phyloP scores from a whole-genome alignment of 148 eudicot genomes.

The Rhododendron griersonianum region DNA sequence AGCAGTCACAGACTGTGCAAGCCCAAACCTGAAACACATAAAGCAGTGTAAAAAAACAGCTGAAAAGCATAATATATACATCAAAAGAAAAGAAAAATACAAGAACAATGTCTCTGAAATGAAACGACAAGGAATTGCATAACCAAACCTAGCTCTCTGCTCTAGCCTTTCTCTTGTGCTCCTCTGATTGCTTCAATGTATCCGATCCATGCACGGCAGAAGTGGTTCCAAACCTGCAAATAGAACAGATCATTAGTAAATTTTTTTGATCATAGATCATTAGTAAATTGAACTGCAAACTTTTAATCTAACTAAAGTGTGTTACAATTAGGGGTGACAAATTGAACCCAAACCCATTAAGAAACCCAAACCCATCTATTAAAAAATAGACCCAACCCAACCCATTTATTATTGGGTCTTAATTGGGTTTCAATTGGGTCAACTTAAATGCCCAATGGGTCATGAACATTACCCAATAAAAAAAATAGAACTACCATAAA shows the following conservation, averaged over 20 bases:
- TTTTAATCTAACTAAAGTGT: not conserved
- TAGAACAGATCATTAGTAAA: not conserved
- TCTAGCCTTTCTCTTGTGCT: constrained; percentile 89
- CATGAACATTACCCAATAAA: too few species aligned
- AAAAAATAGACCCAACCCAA: too few species aligned
- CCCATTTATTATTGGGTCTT: too few species aligned
- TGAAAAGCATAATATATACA: not conserved
- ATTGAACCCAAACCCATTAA: too few species aligned
- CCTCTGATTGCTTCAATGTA: constrained; percentile 54
- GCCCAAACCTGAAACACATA: constrained; percentile 58
- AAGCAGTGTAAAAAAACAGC: constrained; percentile 1
- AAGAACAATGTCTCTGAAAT: not conserved
- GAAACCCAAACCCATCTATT: too few species aligned
- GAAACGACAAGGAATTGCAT: not conserved
- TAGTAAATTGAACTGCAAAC: not conserved
- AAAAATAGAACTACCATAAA: too few species aligned
- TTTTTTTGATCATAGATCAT: too few species aligned
- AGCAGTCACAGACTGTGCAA: constrained; percentile 33
- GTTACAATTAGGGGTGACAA: not conserved
- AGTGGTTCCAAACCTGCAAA: constrained; percentile 70
- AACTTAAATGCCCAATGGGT: too few species aligned
- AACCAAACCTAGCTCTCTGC: constrained; percentile 76
- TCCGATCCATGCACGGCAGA: constrained; percentile 37
- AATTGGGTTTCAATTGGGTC: too few species aligned
- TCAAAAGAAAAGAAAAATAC: not conserved